Evolutionary conservation across 2,329 filamentous ascomycete species (phyloP), one percentile per base, ranked within the genome.

Genomic region (Pseudogymnoascus sp.): DNA sequence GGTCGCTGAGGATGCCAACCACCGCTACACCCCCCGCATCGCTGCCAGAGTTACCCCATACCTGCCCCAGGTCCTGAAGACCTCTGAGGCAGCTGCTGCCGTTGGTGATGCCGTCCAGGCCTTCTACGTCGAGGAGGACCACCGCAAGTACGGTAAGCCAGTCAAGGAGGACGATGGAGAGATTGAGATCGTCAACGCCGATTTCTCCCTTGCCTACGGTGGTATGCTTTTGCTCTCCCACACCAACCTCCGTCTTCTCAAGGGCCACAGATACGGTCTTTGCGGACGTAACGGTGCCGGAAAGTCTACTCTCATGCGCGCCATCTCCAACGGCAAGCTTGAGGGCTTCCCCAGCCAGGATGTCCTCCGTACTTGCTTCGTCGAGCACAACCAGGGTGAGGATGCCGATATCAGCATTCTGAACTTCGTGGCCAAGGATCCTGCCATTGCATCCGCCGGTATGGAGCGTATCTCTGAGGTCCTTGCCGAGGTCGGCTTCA

Each of bases 231-330:
- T 99, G 66, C 84, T 99, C 21, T 97, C 92, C 4, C 95, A 97
- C 79, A 97, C 95, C 69, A 97, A 97, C 75, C 81, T 99, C 47
- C 88, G 92, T 45, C 86, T 99, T 7, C 84, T 97, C 72, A 97
- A 97, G 81, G 95, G 95, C 64, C 95, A 97, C 77, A 89, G 95
- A 65, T 99, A 99, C 74, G 95, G 95, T 75, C 89, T 99, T 16
- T 97, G 93, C 72, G 95, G 95, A 71, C 90, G 93, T 71, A 99
- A 99, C 75, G 95, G 95, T 79, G 92, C 93, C 64, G 95, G 95
- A 73, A 99, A 99, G 80, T 97, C 95, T n/a, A 99, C 95, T 1
- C 84, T 99, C 64, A 97, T 99, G 95, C 90, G 91, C 74, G 92
- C 90, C 75, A 99, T 99, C 71, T 90, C 95, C 61, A 89, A 89